phyloP scores from a whole-genome alignment of 257 asterid genomes.

The Oldenlandia corymbosa region DNA sequence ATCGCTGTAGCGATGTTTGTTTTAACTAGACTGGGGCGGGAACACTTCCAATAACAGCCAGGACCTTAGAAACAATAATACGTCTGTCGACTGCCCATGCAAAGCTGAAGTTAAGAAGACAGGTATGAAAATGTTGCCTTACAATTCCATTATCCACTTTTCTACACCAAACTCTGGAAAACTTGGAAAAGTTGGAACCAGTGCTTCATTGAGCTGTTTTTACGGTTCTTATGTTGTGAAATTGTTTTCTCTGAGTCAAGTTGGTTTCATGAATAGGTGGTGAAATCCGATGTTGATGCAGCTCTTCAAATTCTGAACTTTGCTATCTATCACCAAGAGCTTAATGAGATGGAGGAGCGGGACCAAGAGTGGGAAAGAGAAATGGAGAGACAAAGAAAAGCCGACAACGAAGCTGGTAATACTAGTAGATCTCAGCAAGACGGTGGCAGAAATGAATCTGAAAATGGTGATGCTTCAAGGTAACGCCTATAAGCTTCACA shows the following conservation, averaged over 20 bases:
- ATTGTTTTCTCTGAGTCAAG: slow-evolving; percentile 5
- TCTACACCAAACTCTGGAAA: too few species aligned
- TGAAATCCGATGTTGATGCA: slow-evolving; percentile 76
- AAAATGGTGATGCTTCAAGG: slow-evolving; percentile 42
- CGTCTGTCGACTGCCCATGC: slow-evolving; percentile 98
- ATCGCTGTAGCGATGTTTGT: slow-evolving; percentile 8
- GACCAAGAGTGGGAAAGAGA: slow-evolving; percentile 61
- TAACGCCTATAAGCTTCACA: slow-evolving; percentile 18
- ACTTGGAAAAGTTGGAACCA: neutral
- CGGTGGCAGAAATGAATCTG: slow-evolving; percentile 20
- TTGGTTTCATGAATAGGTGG: slow-evolving; percentile 42
- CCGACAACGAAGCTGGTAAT: slow-evolving; percentile 42
- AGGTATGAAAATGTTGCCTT: slow-evolving; percentile 39
- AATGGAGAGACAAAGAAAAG: slow-evolving; percentile 40
- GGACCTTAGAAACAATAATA: slow-evolving; percentile 92
- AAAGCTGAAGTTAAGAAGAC: slow-evolving; percentile 75
- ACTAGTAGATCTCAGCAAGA: slow-evolving; percentile 27
- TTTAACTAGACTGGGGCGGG: slow-evolving; percentile 65
- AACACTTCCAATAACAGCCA: slow-evolving; percentile 94
- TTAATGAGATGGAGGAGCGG: slow-evolving; percentile 94
- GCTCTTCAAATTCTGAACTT: slow-evolving; percentile 93
- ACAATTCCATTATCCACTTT: neutral
- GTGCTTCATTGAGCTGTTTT: neutral
- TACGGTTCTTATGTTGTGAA: slow-evolving; percentile 8
- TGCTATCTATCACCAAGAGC: slow-evolving; percentile 97